Percentiles rank a stretch among this genome's conserved stretches.
These are phyloP conservation scores for Pythium folliculosum DNA, from an alignment of 352 stramenopile species.

Conservation along the genomic window DNA sequence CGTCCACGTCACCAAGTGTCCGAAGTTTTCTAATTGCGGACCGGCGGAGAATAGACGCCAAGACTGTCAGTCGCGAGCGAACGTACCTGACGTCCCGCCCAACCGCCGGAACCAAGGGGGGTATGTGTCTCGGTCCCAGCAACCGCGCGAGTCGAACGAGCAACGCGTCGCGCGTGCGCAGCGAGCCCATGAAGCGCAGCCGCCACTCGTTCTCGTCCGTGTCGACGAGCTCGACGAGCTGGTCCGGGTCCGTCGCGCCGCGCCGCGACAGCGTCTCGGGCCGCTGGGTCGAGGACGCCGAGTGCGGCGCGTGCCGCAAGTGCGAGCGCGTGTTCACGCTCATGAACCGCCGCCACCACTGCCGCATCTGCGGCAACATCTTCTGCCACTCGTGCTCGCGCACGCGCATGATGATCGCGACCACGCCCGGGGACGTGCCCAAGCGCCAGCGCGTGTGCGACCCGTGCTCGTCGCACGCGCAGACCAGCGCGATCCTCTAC, in stretches of 20 bases:
- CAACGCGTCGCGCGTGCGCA: conserved; percentile 11
- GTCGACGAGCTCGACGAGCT: conserved; percentile 69
- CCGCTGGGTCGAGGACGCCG: conserved; percentile 67
- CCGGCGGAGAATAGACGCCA: too few relatives aligned
- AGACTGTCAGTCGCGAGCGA: not conserved
- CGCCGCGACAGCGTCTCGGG: conserved; percentile 64
- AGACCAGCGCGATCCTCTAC: conserved; percentile 67
- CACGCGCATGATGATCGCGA: conserved; percentile 78
- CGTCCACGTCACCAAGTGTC: not conserved
- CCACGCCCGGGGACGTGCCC: conserved; percentile 60
- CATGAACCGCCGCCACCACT: conserved; percentile 80
- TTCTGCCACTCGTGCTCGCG: conserved; percentile 83
- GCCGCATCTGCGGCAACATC: conserved; percentile 79
- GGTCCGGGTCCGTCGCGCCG: conserved; percentile 47
- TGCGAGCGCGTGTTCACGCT: conserved; percentile 73
- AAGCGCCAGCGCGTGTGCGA: conserved; percentile 79
- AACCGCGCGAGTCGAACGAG: conserved; percentile 4
- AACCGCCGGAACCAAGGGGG: not conserved
- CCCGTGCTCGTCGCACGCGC: conserved; percentile 56
- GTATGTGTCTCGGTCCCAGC: conserved; percentile 26
- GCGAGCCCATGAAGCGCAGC: conserved; percentile 21
- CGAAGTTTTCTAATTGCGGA: conserved; percentile 4
- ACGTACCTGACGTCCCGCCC: too few relatives aligned
- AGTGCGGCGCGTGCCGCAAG: conserved; percentile 56
- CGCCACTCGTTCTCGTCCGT: conserved; percentile 63